Base-by-base conservation (phyloP, 2,329 filamentous ascomycete species). In the Claviceps purpurea region DNA sequence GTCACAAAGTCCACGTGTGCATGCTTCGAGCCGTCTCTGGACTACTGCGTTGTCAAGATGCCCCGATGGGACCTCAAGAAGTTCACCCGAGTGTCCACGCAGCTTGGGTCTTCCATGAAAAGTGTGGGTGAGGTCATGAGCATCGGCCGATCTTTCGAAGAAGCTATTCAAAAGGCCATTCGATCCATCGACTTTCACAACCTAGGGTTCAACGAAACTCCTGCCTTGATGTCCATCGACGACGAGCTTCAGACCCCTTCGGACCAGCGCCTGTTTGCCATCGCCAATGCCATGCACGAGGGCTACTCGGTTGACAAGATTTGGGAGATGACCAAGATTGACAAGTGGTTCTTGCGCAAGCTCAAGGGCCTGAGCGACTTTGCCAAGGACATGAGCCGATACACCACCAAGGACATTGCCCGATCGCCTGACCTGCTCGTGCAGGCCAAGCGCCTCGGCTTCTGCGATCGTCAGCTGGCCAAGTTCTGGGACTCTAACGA, bases 91-190 rank as follows among this genome's bases (percentile, higher is more conserved):
- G 93, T 97, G 22, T 97, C 91, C 4, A 97, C 90, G 1, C 85
- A 94, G 64, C 84, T 98, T 24, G 91, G 90, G 34, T 97, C 93
- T 3, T 95, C 91, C 13, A 98, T 98, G 93, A 98, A 97, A 84
- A 95, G 89, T 79, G 90, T 98, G 50, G 93, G 93, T 64, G 93
- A 98, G 68, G 93, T 98, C 59, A 97, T 98, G 93, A 91, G 87
- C 63, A 96, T 98, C 60, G 93, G 93, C 53, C 78, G 93, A 58
- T 95, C 87, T 0, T 98, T 98, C 61, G 93, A 98, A 70, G 93
- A 98, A 71, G 93, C 93, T 8, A 95, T 98, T 43, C 93, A 98
- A 63, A 98, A 97, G 70, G 93, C 93, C 20, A 98, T 98, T 61
- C 85, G 93, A 49, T 84, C 89, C 42, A 91, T 97, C 53, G 93